A percentile compares a stretch with the other conserved stretches of the same genome.
Conservation (phyloP, 1,284 basidiomycete genomes). For the Athelia sp. region DNA sequence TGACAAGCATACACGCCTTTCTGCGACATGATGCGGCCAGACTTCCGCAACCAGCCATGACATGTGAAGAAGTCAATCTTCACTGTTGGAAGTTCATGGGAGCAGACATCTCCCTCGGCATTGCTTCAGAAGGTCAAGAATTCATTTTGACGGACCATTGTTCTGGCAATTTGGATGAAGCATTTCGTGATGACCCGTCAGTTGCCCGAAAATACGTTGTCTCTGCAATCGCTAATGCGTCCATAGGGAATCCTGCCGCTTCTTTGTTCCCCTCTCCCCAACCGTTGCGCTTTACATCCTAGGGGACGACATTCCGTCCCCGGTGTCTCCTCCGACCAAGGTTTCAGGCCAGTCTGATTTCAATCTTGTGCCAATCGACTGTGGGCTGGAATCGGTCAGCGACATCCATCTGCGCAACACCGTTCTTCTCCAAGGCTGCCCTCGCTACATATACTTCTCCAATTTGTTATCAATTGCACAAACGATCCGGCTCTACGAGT, state of each 20-base stretch:
- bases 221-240: neutral
- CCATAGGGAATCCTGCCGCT: constrained; percentile 35
- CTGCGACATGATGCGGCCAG: constrained; percentile 10
- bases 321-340: neutral
- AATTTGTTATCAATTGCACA: constrained; percentile 44
- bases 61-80: constrained; percentile 17
- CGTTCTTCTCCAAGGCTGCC: constrained; percentile 47
- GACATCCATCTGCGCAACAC: constrained; percentile 54
- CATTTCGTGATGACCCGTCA: constrained; percentile 34
- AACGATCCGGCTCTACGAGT: constrained; percentile 44
- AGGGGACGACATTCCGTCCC: constrained; percentile 7
- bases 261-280: constrained; percentile 51
- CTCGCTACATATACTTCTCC: constrained; percentile 41
- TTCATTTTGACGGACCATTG: constrained; percentile 38
- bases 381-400: constrained; percentile 41
- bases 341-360: neutral
- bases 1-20: constrained; percentile 23
- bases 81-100: constrained; percentile 35
- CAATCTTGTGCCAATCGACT: constrained; percentile 29
- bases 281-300: constrained; percentile 47
- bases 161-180: constrained; percentile 37
- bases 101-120: constrained; percentile 36
- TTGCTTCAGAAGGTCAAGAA: constrained; percentile 38
- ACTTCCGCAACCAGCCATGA: constrained; percentile 3
- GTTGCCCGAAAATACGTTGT: constrained; percentile 12